Base-by-base conservation (phyloP, 2,329 filamentous ascomycete species). In the Canariomyces notabilis region DNA sequence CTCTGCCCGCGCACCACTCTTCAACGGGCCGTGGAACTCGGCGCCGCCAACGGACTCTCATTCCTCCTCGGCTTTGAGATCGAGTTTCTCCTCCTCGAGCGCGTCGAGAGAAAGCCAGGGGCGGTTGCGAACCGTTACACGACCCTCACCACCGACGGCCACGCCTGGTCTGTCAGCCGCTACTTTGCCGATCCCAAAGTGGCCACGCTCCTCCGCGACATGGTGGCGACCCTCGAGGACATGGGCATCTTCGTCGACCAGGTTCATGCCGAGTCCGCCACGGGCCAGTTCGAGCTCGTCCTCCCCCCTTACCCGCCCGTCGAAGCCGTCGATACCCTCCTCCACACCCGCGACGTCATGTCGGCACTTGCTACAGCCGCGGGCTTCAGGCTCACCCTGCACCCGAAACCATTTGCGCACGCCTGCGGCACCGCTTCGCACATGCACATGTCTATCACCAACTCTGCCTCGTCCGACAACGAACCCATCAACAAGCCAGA, bases 51-150 rank as follows among this genome's bases (percentile, higher is more conserved):
- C 31, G 70, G 72, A 1, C 69, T 88, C 2, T 64, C 72, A 3
- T 79, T 89, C 38, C 70, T 83, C 0, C 65, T 89, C 14, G 89
- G 88, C 0, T 94, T 93, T 54, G 89, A 95, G 63, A 80, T 94
- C 33, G 88, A 94, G 64, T 78, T 93, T 8, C 74, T 87, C 1
- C 82, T 94, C 53, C 69, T 91, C 53, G 73, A 74, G 33, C 73
- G 73, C 16, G 58, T 63, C 14, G 54, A 52, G 5, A 50, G 54
- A 6, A 53, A 59, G 1, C 62, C 64, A 5, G 54, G 60, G 8
- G 52, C 59, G 2, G 62, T 64, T 4, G 20, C 48, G 5, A 33
- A 20, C 5, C 58, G 61, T n/a, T 69, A 66, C 33, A 64, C 66
- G 6, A 59, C 65, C 1, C 71, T 84, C 0, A 61, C 74, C n/a